Base-by-base conservation (phyloP, 768 basidiomycete genomes). In the Phylloporus sp. region DNA sequence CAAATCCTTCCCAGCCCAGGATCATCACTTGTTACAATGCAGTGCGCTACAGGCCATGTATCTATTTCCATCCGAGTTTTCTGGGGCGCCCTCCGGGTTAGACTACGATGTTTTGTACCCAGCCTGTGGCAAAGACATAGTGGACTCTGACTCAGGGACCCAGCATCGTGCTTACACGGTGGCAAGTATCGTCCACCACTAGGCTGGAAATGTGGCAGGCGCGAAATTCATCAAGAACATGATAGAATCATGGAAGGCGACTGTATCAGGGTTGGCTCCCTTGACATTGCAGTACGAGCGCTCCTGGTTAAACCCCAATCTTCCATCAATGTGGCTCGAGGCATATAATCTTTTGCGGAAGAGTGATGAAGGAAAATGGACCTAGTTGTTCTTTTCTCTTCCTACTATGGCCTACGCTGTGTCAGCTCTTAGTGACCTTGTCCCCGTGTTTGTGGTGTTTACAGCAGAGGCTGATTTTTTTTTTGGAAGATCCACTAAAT, bases 361-460 rank as follows among this genome's bases (percentile, higher is more conserved):
- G 12, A 48, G 51, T 22, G 46, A 47, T 12, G 46, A 47, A 9
- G 2, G 23, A 20, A 43, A 58, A 42, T 53, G 46, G 38, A 56
- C 48, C 35, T 60, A 50, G 35, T 16, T 71, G 15, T 28, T 58
- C 3, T 73, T 73, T 22, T 59, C 62, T 4, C 51, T 72, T n/a
- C 50, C 68, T n/a, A 56, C 68, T 3, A 58, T 70, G 58, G 59
- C 52, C 8, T 72, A 68, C 45, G 27, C 48, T 6, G 62, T 57
- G 6, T 23, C 56, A 4, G 10, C 39, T 0, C 29, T 45, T 3
- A n/a, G 27, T 2, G 38, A 47, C 4, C 45, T 68, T 16, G 50
- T 70, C 7, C 55, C 61, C 0, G 59, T 63, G 1, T 40, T 74
- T 3, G 22, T 75, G 11, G 64, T 73, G 0, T 70, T 73, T 43